These are phyloP conservation scores for Mollisia scopiformis DNA, from an alignment of 2,329 filamentous ascomycete species.

Conservation along the genomic window DNA sequence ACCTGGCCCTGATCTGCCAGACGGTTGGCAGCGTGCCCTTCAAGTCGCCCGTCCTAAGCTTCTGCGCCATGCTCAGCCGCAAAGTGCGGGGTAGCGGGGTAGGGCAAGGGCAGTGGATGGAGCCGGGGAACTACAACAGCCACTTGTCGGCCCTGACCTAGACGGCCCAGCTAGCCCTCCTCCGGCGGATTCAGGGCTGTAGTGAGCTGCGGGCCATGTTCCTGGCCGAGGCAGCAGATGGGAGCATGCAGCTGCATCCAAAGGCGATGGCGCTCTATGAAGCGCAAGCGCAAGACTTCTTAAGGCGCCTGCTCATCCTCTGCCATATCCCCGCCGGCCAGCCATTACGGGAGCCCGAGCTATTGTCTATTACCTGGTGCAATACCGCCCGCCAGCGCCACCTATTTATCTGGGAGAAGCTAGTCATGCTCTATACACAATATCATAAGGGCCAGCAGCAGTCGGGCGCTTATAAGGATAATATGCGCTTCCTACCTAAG, in stretches of 20 bases:
- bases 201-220: slow-evolving; percentile 16
- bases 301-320: too few relatives aligned
- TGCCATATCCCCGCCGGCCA: slow-evolving; percentile 1
- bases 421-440: slow-evolving; percentile 19
- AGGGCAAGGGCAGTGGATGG: slow-evolving; percentile 2
- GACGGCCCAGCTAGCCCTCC: slow-evolving; percentile 13
- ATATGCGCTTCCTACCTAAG: slow-evolving; percentile 18
- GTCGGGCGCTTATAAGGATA: slow-evolving; percentile 17
- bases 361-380: slow-evolving; percentile 13
- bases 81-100: slow-evolving; percentile 5
- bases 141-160: slow-evolving; percentile 12
- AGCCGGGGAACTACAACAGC: slow-evolving; percentile 20
- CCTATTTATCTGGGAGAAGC: slow-evolving; percentile 16
- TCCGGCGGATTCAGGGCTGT: slow-evolving; percentile 5
- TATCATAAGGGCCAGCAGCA: slow-evolving; percentile 24
- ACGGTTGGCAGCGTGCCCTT: slow-evolving; percentile 12
- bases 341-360: slow-evolving; percentile 8
- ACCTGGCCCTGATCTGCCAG: slow-evolving; percentile 19
- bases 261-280: slow-evolving; percentile 18
- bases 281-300: slow-evolving; percentile 14
- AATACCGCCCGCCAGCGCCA: slow-evolving; percentile 8
- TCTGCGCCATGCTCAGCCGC: slow-evolving; percentile 9
- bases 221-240: slow-evolving; percentile 4
- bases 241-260: not conserved
- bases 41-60: slow-evolving; percentile 16